Conservation (phyloP, 768 basidiomycete genomes). For the Clavulina sp. region DNA sequence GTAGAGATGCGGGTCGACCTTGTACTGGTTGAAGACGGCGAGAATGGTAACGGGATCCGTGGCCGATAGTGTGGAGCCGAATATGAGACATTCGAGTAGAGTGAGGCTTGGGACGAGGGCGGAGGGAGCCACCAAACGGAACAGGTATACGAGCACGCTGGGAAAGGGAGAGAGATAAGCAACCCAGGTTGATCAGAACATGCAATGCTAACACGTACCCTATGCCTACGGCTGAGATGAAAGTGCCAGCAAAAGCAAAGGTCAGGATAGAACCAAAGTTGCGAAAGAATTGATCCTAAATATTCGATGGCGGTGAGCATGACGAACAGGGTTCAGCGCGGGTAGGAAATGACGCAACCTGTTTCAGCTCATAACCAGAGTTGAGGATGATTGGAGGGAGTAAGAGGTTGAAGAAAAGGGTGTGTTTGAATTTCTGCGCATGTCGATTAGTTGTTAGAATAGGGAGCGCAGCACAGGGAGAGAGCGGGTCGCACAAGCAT, state of each 20-base stretch:
- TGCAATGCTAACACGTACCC: slow-evolving; percentile 42
- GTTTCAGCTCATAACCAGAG: slow-evolving; percentile 94
- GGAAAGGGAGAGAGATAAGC: slow-evolving; percentile 31
- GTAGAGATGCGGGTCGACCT: slow-evolving; percentile 96
- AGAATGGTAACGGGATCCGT: slow-evolving; percentile 97
- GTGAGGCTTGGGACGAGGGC: slow-evolving; percentile 49
- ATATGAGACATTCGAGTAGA: slow-evolving; percentile 84
- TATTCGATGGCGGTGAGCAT: slow-evolving; percentile 1
- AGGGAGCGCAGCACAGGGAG: neutral
- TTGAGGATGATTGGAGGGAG: slow-evolving; percentile 96
- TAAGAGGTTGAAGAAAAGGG: slow-evolving; percentile 94
- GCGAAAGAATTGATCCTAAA: slow-evolving; percentile 91
- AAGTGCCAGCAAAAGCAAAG: slow-evolving; percentile 89
- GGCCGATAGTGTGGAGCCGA: slow-evolving; percentile 91
- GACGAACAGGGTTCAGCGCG: neutral
- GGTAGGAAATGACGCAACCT: slow-evolving; percentile 32
- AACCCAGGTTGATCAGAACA: neutral
- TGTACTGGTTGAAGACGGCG: slow-evolving; percentile 96
- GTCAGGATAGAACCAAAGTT: slow-evolving; percentile 93
- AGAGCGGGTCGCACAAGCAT: slow-evolving; percentile 68
- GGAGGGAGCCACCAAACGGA: slow-evolving; percentile 84
- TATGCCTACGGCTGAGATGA: slow-evolving; percentile 88
- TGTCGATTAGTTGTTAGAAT: slow-evolving; percentile 1
- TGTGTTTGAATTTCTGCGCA: slow-evolving; percentile 80
- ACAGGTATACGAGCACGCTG: slow-evolving; percentile 87